These are phyloP conservation scores for Lactarius psammicola DNA, from an alignment of 768 basidiomycete species.

Conservation along the genomic window DNA sequence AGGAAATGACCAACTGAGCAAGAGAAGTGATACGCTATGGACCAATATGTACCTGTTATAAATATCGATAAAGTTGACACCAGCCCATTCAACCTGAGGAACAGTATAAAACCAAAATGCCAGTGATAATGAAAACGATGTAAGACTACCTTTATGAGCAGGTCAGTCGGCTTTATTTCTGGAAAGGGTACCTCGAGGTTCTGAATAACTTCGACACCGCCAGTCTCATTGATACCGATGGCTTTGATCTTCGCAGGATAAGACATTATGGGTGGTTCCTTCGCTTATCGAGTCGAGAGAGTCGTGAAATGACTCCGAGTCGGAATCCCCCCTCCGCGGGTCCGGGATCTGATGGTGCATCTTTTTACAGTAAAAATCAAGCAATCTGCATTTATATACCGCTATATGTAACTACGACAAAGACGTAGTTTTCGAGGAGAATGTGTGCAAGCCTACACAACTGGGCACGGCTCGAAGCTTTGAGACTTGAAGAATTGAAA, in stretches of 20 bases:
- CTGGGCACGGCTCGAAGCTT: no score
- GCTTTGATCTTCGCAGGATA: constrained; percentile 65
- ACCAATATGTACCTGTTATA: constrained; percentile 63
- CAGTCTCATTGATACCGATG: constrained; percentile 69
- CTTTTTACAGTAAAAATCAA: no score
- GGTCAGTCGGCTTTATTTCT: constrained; percentile 53
- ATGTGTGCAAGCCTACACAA: no score
- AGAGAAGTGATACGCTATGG: constrained; percentile 12
- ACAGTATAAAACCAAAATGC: not conserved
- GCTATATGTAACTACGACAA: no score
- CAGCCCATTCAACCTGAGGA: constrained; percentile 63
- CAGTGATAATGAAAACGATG: not conserved
- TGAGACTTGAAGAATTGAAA: no score
- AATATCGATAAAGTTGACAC: constrained; percentile 86
- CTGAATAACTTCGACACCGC: constrained; percentile 77
- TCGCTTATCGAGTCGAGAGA: no score
- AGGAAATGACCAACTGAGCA: not conserved
- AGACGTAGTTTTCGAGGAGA: no score
- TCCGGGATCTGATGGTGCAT: no score
- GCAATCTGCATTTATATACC: no score
- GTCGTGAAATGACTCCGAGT: no score
- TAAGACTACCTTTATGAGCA: constrained; percentile 47
- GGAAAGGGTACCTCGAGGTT: constrained; percentile 68
- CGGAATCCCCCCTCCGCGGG: no score
- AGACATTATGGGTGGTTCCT: constrained; percentile 40